Base-by-base conservation (phyloP, 2,329 filamentous ascomycete genomes). In the Didymella pomorum region DNA sequence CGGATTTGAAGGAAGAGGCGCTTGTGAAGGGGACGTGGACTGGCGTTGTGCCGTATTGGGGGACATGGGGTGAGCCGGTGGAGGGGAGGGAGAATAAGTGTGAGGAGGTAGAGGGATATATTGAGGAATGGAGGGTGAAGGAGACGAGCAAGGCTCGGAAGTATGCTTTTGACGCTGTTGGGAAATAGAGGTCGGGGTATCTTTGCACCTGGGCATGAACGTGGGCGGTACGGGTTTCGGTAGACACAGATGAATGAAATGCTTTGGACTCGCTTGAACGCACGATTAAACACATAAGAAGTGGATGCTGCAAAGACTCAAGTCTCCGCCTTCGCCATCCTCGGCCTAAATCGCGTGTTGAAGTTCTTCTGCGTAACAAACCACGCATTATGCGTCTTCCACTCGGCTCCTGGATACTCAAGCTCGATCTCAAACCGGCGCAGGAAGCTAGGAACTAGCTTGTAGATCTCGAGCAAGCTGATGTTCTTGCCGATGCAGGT, bases 401-500 rank as follows among this genome's bases (percentile, higher is more conserved):
- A 83, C 57, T 81, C 77, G 2, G 62, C 64, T 18, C 67, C 69
- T 0, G 75, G 74, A 18, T 71, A 62, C 54, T 79, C 80, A 28
- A 82, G 70, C 59, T 78, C 72, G 49, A 80, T 70, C 75, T 90
- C 86, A 64, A 91, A 91, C 59, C 85, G 80, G 71, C 87, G 79
- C 74, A 91, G 72, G 68, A 91, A 77, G 82, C 79, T 82, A 20
- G 81, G 81, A 33, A 83, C 79, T 11, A 83, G 65, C 72, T 83
- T 83, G 62, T 82, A 82, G 8, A 83, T 79, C 70, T 83, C 81
- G 59, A 83, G 56, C 60, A 82, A 58, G 43, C 76, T 78, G 47
- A 83, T 80, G 59, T 82, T 82, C 76, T 81, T 82, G 2, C 89
- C 89, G 47, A 85, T 82, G 66, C 89, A 92, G 1, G 89, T 91